Conservation (phyloP, 345 rosid species). For the Populus nigra region DNA sequence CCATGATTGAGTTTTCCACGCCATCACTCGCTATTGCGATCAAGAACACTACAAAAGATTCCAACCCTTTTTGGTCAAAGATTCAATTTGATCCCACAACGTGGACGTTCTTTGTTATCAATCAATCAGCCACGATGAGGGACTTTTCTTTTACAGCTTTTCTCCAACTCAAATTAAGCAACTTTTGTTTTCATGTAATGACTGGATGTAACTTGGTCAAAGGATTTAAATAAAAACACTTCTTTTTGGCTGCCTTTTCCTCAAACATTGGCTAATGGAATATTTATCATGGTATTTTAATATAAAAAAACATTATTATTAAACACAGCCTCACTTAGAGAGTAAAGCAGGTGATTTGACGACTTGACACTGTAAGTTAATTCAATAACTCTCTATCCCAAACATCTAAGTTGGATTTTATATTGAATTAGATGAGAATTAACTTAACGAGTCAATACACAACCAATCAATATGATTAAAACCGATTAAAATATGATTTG, state of each 20-base stretch:
- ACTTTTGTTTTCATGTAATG: not conserved
- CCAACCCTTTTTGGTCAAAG: conserved; percentile 25
- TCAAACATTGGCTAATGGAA: not conserved
- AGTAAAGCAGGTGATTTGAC: too few species aligned
- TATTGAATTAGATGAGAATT: too few species aligned
- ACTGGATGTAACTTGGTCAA: not conserved
- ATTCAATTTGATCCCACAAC: conserved; percentile 7
- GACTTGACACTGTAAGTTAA: too few species aligned
- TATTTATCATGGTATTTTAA: too few species aligned
- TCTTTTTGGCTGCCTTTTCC: not conserved
- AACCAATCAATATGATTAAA: too few species aligned
- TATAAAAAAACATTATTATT: too few species aligned
- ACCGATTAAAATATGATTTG: too few species aligned
- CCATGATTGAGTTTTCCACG: not conserved
- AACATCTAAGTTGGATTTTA: too few species aligned
- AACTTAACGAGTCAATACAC: too few species aligned
- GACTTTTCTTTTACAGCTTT: not conserved
- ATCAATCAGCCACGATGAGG: not conserved
- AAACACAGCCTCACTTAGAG: too few species aligned
- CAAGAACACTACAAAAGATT: not conserved
- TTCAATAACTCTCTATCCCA: too few species aligned
- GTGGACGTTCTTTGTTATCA: not conserved
- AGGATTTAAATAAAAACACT: not conserved
- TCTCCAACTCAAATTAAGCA: not conserved
- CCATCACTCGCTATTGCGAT: too few species aligned